Evolutionary conservation across 108 stramenopile genomes (phyloP), one percentile per base, ranked within the genome.

Genomic region (Cyclotella choctawhatcheeana): DNA sequence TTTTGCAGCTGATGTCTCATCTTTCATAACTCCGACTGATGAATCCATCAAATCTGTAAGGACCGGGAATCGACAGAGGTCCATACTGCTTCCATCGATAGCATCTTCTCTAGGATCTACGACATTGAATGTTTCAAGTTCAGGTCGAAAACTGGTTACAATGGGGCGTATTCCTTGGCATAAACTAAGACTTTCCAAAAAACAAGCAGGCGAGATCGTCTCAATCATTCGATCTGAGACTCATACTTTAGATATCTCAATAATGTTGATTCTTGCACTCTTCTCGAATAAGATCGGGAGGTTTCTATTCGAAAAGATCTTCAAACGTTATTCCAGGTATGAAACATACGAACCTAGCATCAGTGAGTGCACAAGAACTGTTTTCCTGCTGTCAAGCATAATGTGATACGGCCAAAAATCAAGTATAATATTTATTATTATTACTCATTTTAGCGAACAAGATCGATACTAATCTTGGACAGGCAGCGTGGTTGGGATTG

Each of bases 161-260:
- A 73, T 73, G 54, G 80, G 80, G 12, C 51, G 80, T 6, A 81
- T 81, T 29, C 80, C 80, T 2, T 81, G 80, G 80, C 27, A 24
- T 24, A 81, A 81, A 35, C 56, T 81, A 7, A 27, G 52, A 45
- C 31, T 81, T 5, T 55, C 72, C 12, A 52, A 67, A 37, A 17
- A 14, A 10, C 73, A 81, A 66, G 44, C 45, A 0, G 43, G 2
- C 18, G 37, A 81, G 45, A 65, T 81, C 31, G 20, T 81, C 1
- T 66, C 73, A 25, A 81, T 74, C 59, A 69, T 81, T 40, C 65
- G 73, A 33, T 43, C 62, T 47, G 73, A 81, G 33, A 81, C 80
- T 3, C 79, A 69, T 29, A 26, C 14, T 1, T 43, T 73, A 22
- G 68, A 81, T 54, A 18, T 69, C 21, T 67, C 44, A 17, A 5